These are phyloP conservation scores for Acacia pycnantha DNA, from an alignment of 331 rosid genomes.

Conservation along the genomic window DNA sequence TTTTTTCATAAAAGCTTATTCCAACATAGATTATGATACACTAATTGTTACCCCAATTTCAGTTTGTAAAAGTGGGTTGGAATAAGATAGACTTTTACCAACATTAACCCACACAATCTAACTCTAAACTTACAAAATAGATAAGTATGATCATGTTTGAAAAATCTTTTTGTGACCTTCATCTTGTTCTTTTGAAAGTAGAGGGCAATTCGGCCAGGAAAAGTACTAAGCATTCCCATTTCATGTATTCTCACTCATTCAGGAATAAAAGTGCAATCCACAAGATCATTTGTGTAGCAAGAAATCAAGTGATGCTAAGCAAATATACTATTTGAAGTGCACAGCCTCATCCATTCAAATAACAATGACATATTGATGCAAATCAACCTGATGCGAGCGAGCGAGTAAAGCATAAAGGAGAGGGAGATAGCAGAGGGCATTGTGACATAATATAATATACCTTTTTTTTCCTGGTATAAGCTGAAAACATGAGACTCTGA, in stretches of 20 bases:
- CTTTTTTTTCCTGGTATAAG: conserved; percentile 33
- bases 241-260: not conserved
- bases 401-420: conserved; percentile 10
- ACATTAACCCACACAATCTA: no score
- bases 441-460: conserved; percentile 17
- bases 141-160: no score
- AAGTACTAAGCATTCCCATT: not conserved
- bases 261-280: not conserved
- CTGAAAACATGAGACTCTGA: conserved; percentile 60
- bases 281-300: not conserved
- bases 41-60: no score
- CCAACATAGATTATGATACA: no score
- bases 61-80: no score
- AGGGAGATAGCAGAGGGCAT: not conserved
- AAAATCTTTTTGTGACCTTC: not conserved
- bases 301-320: not conserved
- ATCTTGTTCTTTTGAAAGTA: not conserved
- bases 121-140: no score
- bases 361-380: not conserved
- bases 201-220: not conserved
- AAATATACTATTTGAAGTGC: not conserved
- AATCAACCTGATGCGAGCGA: not conserved
- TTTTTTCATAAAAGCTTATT: no score
- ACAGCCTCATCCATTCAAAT: not conserved
- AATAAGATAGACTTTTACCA: no score